Evolutionary conservation across 768 basidiomycete genomes (phyloP).

Genomic region (Agaricus subrufescens): DNA sequence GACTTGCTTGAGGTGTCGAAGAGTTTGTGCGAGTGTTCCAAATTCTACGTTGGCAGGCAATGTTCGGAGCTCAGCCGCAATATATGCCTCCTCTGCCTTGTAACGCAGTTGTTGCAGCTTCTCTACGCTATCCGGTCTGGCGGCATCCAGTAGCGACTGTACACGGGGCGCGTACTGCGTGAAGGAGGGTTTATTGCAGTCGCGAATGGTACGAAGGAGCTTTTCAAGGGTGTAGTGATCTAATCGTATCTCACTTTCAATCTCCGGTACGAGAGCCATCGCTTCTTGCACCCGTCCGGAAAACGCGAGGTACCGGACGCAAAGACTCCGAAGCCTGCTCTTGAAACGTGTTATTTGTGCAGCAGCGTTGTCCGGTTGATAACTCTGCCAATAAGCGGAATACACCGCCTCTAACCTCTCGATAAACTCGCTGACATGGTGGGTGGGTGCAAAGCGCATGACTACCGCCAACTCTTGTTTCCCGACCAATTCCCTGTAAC

Average conservation of each 20-base stretch:
- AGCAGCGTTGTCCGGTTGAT: slow-evolving; percentile 4
- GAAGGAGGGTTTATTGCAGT: slow-evolving; percentile 6
- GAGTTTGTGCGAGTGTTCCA: slow-evolving; percentile 1
- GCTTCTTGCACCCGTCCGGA: slow-evolving; percentile 36
- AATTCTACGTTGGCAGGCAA: neutral
- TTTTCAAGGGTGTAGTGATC: slow-evolving; percentile 30
- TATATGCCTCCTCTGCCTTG: neutral
- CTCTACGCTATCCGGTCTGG: neutral
- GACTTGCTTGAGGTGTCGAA: slow-evolving; percentile 20
- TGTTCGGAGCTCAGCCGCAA: neutral
- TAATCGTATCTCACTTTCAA: slow-evolving; percentile 25
- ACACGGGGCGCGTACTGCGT: slow-evolving; percentile 14
- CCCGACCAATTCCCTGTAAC: slow-evolving; percentile 23
- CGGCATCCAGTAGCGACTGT: slow-evolving; percentile 13
- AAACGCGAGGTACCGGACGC: slow-evolving; percentile 36
- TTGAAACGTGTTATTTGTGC: slow-evolving; percentile 10
- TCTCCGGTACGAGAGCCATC: slow-evolving; percentile 37
- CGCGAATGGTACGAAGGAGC: slow-evolving; percentile 22
- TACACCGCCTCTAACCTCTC: slow-evolving; percentile 24
- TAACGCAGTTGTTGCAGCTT: neutral
- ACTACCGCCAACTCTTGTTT: slow-evolving; percentile 30
- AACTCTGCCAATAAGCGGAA: slow-evolving; percentile 15
- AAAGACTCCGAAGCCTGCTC: slow-evolving; percentile 27
- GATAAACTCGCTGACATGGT: slow-evolving; percentile 34
- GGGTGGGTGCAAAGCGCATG: slow-evolving; percentile 35